Percentiles rank a stretch among this genome's conserved stretches.
Conservation (phyloP, 108 stramenopile species). For the Pelagomonas calceolata region DNA sequence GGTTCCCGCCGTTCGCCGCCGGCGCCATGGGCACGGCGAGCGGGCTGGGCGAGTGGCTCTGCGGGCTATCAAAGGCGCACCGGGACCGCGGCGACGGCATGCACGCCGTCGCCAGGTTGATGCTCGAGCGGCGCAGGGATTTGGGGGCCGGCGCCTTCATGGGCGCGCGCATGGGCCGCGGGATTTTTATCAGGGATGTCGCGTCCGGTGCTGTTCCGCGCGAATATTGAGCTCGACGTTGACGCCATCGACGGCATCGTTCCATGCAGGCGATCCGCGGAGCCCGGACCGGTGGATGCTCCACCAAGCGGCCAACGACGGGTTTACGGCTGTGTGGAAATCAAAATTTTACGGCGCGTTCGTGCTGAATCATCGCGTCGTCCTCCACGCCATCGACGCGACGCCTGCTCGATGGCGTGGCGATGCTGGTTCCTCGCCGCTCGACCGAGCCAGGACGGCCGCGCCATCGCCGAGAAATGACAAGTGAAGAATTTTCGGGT, state of each 20-base stretch:
- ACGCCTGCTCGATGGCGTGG: too few species aligned
- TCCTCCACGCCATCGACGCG: too few species aligned
- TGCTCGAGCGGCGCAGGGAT: conserved; percentile 10
- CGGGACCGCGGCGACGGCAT: neutral
- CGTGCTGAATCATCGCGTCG: too few species aligned
- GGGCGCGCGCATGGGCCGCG: conserved; percentile 13
- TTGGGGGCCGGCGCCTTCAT: conserved; percentile 13
- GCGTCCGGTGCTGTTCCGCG: too few species aligned
- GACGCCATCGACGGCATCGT: too few species aligned
- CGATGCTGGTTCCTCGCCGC: too few species aligned
- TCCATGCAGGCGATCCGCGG: neutral
- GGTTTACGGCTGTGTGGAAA: neutral
- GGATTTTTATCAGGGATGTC: conserved; percentile 10
- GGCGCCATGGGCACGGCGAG: conserved; percentile 13
- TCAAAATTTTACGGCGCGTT: too few species aligned
- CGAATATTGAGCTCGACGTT: too few species aligned
- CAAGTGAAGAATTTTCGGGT: too few species aligned
- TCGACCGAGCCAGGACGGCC: too few species aligned
- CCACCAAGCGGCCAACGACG: conserved; percentile 25
- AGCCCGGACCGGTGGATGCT: conserved; percentile 13
- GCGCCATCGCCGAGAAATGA: too few species aligned
- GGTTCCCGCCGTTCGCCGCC: conserved; percentile 20
- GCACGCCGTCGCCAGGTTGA: conserved; percentile 4
- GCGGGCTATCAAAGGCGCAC: conserved; percentile 8
- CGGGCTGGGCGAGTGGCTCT: conserved; percentile 8